Evolutionary conservation across 2,329 filamentous ascomycete genomes (phyloP).

Genomic region (Calonectria crousiana): DNA sequence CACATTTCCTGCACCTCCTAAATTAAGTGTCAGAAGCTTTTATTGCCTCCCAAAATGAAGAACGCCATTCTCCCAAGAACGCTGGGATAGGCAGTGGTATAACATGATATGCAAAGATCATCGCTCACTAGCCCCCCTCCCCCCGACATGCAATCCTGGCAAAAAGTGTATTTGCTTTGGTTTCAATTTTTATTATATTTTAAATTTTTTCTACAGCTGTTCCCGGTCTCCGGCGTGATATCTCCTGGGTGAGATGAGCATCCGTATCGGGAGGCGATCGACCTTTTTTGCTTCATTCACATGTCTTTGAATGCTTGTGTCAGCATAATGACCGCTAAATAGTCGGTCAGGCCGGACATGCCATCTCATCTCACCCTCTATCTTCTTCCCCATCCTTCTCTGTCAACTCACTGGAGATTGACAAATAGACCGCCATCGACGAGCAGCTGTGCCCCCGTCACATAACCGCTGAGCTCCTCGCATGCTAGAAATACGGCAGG

Average conservation of each 20-base stretch:
- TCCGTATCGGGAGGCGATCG: not conserved
- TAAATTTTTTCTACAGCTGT: not conserved
- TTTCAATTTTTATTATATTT: not conserved
- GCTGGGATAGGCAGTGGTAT: not conserved
- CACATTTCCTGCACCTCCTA: not conserved
- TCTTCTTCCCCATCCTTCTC: slow-evolving; percentile 30
- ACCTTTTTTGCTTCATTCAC: not conserved
- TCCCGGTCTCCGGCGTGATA: not conserved
- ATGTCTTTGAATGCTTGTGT: not conserved
- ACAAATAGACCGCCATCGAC: slow-evolving; percentile 93
- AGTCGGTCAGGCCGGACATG: not conserved
- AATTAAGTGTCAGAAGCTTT: not conserved
- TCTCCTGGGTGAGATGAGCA: not conserved
- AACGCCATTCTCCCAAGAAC: not conserved
- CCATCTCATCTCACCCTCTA: slow-evolving; percentile 14
- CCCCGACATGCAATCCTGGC: not conserved
- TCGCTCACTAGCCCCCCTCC: not conserved
- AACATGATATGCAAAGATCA: not conserved
- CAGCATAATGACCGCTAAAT: not conserved
- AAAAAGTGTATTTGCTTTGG: not conserved
- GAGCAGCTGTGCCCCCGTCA: slow-evolving; percentile 84
- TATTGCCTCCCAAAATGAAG: not conserved
- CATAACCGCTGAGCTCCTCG: slow-evolving; percentile 82
- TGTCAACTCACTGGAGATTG: slow-evolving; percentile 76
- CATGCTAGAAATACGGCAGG: slow-evolving; percentile 88